phyloP scores from a whole-genome alignment of 768 basidiomycete species.

The Dentipellis fragilis region DNA sequence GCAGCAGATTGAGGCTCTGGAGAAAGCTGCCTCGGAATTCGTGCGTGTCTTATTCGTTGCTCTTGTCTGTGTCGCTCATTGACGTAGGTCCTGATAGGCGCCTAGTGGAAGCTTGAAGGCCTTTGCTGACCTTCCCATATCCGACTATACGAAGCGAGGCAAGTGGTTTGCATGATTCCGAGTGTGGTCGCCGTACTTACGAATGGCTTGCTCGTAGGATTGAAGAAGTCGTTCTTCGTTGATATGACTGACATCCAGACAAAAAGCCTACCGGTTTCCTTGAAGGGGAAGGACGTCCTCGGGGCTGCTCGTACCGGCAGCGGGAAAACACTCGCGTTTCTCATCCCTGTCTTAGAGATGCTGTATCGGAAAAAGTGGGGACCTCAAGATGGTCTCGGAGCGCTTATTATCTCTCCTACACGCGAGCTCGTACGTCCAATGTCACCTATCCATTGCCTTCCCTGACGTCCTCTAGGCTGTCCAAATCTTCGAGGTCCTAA shows the following conservation, averaged over 20 bases:
- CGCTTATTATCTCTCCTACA: slow-evolving; percentile 88
- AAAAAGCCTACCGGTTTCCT: slow-evolving; percentile 45
- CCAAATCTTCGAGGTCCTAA: slow-evolving; percentile 93
- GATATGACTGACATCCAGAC: slow-evolving; percentile 79
- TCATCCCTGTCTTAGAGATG: slow-evolving; percentile 56
- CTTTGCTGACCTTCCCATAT: slow-evolving; percentile 12
- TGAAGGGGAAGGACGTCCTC: slow-evolving; percentile 56
- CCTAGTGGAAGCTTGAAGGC: slow-evolving; percentile 5
- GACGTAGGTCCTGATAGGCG: slow-evolving; percentile 2
- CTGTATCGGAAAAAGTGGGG: slow-evolving; percentile 63
- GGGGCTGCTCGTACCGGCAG: slow-evolving; percentile 65
- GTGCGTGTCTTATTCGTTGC: slow-evolving; percentile 4
- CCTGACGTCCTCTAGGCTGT: slow-evolving; percentile 52
- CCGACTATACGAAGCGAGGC: slow-evolving; percentile 14
- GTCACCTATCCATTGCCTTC: neutral
- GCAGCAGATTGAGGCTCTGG: slow-evolving; percentile 9
- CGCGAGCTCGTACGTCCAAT: slow-evolving; percentile 65
- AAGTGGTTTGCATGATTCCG: neutral
- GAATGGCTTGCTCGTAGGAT: slow-evolving; percentile 34
- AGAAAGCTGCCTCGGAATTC: slow-evolving; percentile 7
- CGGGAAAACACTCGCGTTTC: slow-evolving; percentile 67
- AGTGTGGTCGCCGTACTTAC: neutral
- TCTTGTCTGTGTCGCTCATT: neutral
- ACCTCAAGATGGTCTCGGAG: slow-evolving; percentile 69
- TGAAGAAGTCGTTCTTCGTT: slow-evolving; percentile 80